Conservation (phyloP, 2,329 filamentous ascomycete genomes). For the Fusarium redolens region DNA sequence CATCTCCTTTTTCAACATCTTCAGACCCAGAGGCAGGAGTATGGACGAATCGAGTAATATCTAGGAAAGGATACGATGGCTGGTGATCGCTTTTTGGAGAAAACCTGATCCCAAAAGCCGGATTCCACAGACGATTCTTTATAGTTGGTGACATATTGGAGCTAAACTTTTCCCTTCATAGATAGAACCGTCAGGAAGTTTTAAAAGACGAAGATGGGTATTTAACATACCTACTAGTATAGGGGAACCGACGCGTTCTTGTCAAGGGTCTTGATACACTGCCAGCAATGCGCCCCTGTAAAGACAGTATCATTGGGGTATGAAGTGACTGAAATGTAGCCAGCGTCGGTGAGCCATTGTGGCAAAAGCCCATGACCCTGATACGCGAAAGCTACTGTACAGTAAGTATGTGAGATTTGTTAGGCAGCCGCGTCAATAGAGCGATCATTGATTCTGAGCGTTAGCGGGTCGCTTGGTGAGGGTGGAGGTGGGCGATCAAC, state of each 20-base stretch:
- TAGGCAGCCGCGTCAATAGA: slow-evolving; percentile 49
- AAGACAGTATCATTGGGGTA: slow-evolving; percentile 36
- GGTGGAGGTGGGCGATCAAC: slow-evolving; percentile 1
- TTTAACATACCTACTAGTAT: slow-evolving; percentile 34
- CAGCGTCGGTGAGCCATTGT: slow-evolving; percentile 39
- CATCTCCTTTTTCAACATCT: background rate
- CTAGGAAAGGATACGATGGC: slow-evolving; percentile 43
- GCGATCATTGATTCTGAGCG: slow-evolving; percentile 28
- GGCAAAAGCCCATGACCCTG: slow-evolving; percentile 41
- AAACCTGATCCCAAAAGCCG: slow-evolving; percentile 48
- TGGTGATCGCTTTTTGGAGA: slow-evolving; percentile 32
- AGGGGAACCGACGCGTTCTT: slow-evolving; percentile 25
- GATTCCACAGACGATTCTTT: slow-evolving; percentile 46
- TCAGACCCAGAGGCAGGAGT: slow-evolving; percentile 4
- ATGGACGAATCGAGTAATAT: slow-evolving; percentile 45
- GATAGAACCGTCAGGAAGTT: slow-evolving; percentile 12
- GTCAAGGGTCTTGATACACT: slow-evolving; percentile 45
- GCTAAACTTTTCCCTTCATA: slow-evolving; percentile 16
- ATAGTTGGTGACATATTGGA: slow-evolving; percentile 35
- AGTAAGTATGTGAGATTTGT: slow-evolving; percentile 28
- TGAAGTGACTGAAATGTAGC: slow-evolving; percentile 25
- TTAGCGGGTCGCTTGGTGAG: slow-evolving; percentile 19
- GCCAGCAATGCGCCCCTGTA: slow-evolving; percentile 39
- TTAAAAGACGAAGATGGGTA: slow-evolving; percentile 2
- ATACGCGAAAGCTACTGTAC: slow-evolving; percentile 16